phyloP scores from a whole-genome alignment of 2,329 filamentous ascomycete species.

The Alternaria dauci region DNA sequence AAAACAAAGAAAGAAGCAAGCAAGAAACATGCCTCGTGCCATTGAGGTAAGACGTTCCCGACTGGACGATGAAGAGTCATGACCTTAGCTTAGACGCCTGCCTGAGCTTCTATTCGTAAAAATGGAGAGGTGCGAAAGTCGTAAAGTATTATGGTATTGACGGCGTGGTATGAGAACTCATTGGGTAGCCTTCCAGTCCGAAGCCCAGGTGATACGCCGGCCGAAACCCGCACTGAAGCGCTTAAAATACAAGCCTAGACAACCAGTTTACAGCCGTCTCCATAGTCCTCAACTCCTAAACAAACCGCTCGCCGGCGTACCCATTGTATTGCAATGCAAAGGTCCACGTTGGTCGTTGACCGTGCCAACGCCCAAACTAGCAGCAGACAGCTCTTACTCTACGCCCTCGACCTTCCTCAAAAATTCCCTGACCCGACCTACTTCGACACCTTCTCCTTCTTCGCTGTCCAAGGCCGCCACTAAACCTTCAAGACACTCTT shows the following conservation, averaged over 20 bases:
- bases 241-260: constrained; percentile 3
- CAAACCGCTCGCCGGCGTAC: not conserved
- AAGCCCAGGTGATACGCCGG: not conserved
- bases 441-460: constrained; percentile 71
- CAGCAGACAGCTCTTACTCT: constrained; percentile 20
- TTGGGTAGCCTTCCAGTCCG: not conserved
- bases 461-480: constrained; percentile 92
- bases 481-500: constrained; percentile 79
- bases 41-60: not conserved
- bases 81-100: not conserved
- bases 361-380: not conserved
- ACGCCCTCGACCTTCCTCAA: constrained; percentile 78
- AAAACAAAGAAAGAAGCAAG: no score
- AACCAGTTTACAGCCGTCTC: not conserved
- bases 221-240: not conserved
- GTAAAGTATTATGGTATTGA: constrained; percentile 7
- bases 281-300: not conserved
- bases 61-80: not conserved
- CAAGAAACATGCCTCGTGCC: no score
- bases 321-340: not conserved
- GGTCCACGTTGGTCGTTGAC: not conserved
- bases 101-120: not conserved
- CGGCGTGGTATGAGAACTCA: not conserved
- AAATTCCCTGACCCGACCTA: constrained; percentile 79
- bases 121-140: not conserved